Base-by-base conservation (phyloP, 371 early-diverging fungal species). In the Mortierella sp. region DNA sequence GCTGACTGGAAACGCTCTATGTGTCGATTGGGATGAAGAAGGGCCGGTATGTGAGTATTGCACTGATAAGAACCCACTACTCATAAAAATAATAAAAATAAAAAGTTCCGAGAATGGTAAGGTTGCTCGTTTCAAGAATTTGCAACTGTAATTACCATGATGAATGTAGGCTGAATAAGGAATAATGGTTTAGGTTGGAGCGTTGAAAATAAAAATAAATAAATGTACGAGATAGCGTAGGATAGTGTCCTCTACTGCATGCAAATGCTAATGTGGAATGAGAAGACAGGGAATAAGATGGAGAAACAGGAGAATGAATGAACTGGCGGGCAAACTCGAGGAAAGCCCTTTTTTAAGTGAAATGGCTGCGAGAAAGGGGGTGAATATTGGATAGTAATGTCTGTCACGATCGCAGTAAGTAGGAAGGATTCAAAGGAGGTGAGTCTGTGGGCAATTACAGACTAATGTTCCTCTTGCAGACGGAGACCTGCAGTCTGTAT, bases 1-100 rank as follows among this genome's bases (percentile, higher is more conserved):
- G 70, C 47, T 73, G 77, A 43, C 59, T 70, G 45, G 80, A 70
- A 5, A 57, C 69, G 69, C 78, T 78, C 78, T 78, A 26, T 28
- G 1, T 18, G 12, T 0, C 55, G 39, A 24, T 62, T 43, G 62
- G 16, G 30, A 43, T 14, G 40, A 8, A 16, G 30, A 9, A 39
- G 20, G 22, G 43, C 14, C 32, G 37, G 9, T 39, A 37, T 54
- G 18, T 54, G 9, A 54, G 14, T 54, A 28, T 54, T 22, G 26
- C 6, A 14, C 28, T 54, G 43, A 26, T 54, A 52, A 3, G 2
- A 24, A 24, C 3, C 49, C 18, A n/a, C 49, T 14, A 51, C 51
- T n/a, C n/a, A n/a, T n/a, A 18, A 51, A 51, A 1, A 8, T 49
- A 5, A 4, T 62, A 16, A 10, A 9, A 6, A 43, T 1, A 47